Evolutionary conservation across 805 yeast genomes (phyloP), one percentile per base, ranked within the genome.

Genomic region (Starmerella vaccinii): DNA sequence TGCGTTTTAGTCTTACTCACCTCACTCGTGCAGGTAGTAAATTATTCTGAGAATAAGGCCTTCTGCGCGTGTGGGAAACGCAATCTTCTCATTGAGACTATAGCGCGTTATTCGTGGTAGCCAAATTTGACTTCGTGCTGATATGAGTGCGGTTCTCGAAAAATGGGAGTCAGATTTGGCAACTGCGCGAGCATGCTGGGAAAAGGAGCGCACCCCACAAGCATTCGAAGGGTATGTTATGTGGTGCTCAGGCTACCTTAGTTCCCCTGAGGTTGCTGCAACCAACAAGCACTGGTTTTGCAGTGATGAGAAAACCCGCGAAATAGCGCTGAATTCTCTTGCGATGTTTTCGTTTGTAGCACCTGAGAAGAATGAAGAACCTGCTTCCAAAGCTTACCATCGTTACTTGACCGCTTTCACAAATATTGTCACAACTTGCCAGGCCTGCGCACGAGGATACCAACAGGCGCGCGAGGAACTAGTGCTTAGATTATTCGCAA

Each of bases 231-330:
- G 18, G 4, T 58, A 53, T 30, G 58, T 46, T 8, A 27, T 52
- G 8, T 49, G 52, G 22, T 49, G 57, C 7, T 55, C 51, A 1
- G 46, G 50, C 3, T 58, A 45, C 35, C 43, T 57, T 3, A 24
- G 47, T n/a, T 43, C 55, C 2, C 29, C 24, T 8, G 40, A 21
- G 2, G 27, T 52, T 33, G 27, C 9, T 5, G 5, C 24, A 1
- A 5, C 50, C 0, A 37, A 21, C 4, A 45, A 22, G 16, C 61
- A 58, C 32, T 58, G 61, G 61, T 58, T 58, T 34, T 57, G 61
- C 32, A 42, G 30, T 2, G 46, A 47, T 26, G 38, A 27, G 8
- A 19, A 32, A 13, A 40, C 42, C 1, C 45, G 46, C 8, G 26
- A 33, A 8, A 27, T 8, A 4, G 55, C 61, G 4, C 27, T 48